Evolutionary conservation across 2,329 filamentous ascomycete species (phyloP), one percentile per base, ranked within the genome.

Genomic region (Fusarium paranaense): DNA sequence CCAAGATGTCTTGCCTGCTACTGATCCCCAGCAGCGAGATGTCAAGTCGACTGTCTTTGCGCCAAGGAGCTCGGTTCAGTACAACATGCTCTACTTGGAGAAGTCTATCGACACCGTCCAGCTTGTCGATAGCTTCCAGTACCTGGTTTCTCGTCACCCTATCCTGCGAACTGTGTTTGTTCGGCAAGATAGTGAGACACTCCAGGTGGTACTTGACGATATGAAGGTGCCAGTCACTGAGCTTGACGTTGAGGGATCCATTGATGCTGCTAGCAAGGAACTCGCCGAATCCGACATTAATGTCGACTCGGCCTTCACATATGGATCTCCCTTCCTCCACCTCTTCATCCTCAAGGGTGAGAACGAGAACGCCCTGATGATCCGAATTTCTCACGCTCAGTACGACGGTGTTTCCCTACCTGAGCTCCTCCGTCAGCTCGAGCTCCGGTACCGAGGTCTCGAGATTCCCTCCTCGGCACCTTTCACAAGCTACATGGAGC

Each of bases 361-460:
- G 4, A 66, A 25, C 7, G 76, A 78, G 33, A 78, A 76, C 5
- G 76, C 72, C 0, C 64, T 78, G 8, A 75, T 78, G 69, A 78
- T 78, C 11, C 76, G 76, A 7, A 74, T 88, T 16, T 88, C 87
- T 0, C 86, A 87, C 70, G 86, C 86, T 0, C 86, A 87, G 71
- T 87, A 87, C 60, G 86, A 87, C 27, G 86, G 86, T 30, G 83
- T 87, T 20, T 87, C 83, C 25, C 78, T 87, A 4, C 86, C 86
- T 0, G 79, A 81, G 6, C 78, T 87, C 1, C 81, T 86, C 37
- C 78, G 80, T 1, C 82, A 85, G 54, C 80, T 87, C 32, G 81
- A 83, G 2, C 78, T 81, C 4, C 80, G 83, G 7, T 87, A 87
- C 69, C 67, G 75, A 2, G 82, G 80, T 9, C 35, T 69, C 1